Evolutionary conservation across 345 rosid genomes (phyloP).

Genomic region (Luvunga scandens): DNA sequence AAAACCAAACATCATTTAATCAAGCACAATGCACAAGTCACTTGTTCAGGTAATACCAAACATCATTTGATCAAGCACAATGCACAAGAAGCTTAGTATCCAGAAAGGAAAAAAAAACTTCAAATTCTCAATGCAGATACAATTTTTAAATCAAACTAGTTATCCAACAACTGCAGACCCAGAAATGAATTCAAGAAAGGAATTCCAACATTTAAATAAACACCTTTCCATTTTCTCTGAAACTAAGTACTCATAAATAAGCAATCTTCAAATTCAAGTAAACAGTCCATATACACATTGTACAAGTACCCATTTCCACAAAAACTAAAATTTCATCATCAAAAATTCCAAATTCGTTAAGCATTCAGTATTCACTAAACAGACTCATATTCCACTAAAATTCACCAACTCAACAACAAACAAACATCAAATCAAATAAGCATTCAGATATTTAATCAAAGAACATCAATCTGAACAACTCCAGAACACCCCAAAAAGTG

Average conservation of each 20-base stretch:
- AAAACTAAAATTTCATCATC: not conserved
- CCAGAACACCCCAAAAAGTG: not conserved
- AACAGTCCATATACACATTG: not conserved
- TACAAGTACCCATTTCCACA: not conserved
- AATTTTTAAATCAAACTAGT: conserved; percentile 1
- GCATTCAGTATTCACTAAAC: not conserved
- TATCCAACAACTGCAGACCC: not conserved
- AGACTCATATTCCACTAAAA: not conserved
- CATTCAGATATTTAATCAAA: conserved; percentile 1
- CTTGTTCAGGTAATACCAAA: not conserved
- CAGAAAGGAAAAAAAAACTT: not conserved
- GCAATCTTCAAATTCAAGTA: not conserved
- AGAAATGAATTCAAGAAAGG: not conserved
- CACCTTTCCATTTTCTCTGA: not conserved
- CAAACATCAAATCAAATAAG: not conserved
- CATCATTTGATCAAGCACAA: not conserved
- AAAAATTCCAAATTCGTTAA: not conserved
- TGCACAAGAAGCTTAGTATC: not conserved
- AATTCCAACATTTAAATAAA: not conserved
- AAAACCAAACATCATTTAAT: not conserved
- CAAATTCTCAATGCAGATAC: not conserved
- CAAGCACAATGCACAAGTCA: not conserved
- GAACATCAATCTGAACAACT: not conserved
- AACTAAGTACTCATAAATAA: not conserved
- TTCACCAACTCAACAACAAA: not conserved